Conservation (phyloP, 805 yeast species). For the Sugiyamaella smithiae region DNA sequence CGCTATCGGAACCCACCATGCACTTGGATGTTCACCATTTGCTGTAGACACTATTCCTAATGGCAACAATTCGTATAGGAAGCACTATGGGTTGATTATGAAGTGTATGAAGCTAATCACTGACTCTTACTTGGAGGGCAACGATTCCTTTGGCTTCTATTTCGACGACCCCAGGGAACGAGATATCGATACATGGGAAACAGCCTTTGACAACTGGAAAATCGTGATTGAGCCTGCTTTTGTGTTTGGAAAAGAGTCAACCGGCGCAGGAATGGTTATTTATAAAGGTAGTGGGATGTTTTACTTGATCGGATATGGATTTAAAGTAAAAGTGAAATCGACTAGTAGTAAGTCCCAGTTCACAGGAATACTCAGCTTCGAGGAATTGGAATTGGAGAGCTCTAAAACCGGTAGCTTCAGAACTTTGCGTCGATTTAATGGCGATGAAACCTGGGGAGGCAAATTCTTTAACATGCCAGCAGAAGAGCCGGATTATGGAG, state of each 20-base stretch:
- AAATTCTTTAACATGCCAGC: conserved; percentile 12
- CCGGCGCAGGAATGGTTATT: conserved; percentile 20
- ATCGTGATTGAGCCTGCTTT: conserved; percentile 10
- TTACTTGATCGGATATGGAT: conserved; percentile 20
- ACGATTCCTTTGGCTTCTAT: conserved; percentile 16
- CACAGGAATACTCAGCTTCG: conserved; percentile 12
- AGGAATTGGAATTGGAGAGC: conserved; percentile 11
- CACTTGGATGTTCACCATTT: conserved; percentile 22
- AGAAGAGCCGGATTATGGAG: conserved; percentile 17
- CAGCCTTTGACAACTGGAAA: conserved; percentile 5
- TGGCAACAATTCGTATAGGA: conserved; percentile 9
- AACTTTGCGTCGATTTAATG: conserved; percentile 18
- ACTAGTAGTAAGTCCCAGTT: background rate
- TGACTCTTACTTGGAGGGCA: conserved; percentile 11
- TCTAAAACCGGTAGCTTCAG: conserved; percentile 13
- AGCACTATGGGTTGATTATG: conserved; percentile 17
- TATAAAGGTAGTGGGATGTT: conserved; percentile 10
- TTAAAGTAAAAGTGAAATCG: conserved; percentile 8
- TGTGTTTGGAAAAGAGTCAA: conserved; percentile 18
- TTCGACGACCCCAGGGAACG: conserved; percentile 16
- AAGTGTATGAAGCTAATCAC: conserved; percentile 7
- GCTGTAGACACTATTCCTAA: conserved; percentile 19
- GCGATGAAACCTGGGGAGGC: conserved; percentile 22
- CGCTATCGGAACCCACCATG: conserved; percentile 17
- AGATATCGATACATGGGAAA: conserved; percentile 1